Base-by-base conservation (phyloP, 2,329 filamentous ascomycete genomes). In the Chaetomium globosum region DNA sequence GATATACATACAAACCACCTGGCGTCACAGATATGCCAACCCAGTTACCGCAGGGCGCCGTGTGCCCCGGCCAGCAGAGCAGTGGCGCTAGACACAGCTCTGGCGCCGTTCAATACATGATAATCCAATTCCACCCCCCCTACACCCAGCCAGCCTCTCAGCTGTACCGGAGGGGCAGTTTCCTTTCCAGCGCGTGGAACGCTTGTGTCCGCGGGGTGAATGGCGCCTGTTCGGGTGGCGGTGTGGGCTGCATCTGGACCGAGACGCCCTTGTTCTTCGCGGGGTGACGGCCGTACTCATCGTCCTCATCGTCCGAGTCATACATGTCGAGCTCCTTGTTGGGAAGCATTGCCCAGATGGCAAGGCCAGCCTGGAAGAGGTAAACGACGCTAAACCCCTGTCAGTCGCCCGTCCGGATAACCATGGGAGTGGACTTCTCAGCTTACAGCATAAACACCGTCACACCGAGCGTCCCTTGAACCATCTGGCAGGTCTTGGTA, bases 371-470 rank as follows among this genome's bases (percentile, higher is more conserved):
- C 73, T 88, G 87, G 61, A 81, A 69, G 61, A 86, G 64, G 74
- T 88, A 90, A 2, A 91, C 74, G n/a, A 77, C 73, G n/a, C 87
- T 90, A 67, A 10, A 54, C 4, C 19, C 21, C 0, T 39, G 56
- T 63, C 16, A 67, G 62, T 16, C 1, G 12, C 33, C 21, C 10
- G 43, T 39, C 36, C 9, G 10, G 8, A 48, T 16, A n/a, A 52
- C 3, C 21, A 52, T 4, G 23, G 23, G 30, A 36, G 6, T 43
- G 39, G 2, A n/a, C n/a, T 16, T 26, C 1, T 33, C n/a, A 33
- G n/a, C 87, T 79, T 81, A 91, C 88, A 91, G 79, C 85, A 92
- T 87, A 69, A 88, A 80, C 16, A 88, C 76, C 0, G 87, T 87
- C 23, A 86, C 80, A 16, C 84, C 89, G 71, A 92, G 89, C 16